Percentiles rank a stretch among this genome's conserved stretches.
These are phyloP conservation scores for Hemisphaericaspora xylofermentans DNA, from an alignment of 1,139 yeast genomes.

Conservation along the genomic window DNA sequence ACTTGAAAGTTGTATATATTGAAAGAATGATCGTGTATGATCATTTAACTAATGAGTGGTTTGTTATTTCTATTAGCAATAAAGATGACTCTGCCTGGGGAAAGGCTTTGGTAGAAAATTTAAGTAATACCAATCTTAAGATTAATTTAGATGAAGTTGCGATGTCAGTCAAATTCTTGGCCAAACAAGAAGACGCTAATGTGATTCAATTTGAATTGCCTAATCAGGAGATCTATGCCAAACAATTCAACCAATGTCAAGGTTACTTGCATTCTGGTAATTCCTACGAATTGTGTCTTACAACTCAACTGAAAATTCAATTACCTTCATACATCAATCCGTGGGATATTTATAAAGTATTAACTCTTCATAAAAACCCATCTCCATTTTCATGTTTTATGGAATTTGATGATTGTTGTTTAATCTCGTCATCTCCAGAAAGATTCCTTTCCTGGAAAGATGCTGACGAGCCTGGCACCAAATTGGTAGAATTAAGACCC, in stretches of 20 bases:
- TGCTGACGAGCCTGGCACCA: conserved; percentile 17
- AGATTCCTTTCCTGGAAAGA: conserved; percentile 81
- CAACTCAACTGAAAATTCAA: conserved; percentile 68
- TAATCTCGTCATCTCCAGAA: conserved; percentile 93
- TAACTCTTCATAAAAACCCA: conserved; percentile 70
- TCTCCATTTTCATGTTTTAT: conserved; percentile 89
- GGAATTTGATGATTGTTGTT: conserved; percentile 65
- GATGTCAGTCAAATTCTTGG: conserved; percentile 26
- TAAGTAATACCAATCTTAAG: conserved; percentile 11
- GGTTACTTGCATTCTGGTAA: conserved; percentile 74
- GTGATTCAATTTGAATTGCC: conserved; percentile 50
- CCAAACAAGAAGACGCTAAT: conserved; percentile 18
- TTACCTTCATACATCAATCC: conserved; percentile 49
- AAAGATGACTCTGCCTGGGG: conserved; percentile 39
- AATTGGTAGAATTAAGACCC: conserved; percentile 78
- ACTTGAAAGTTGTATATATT: conserved; percentile 70
- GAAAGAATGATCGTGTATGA: conserved; percentile 64
- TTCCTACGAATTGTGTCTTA: conserved; percentile 90
- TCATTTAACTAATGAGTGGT: conserved; percentile 48
- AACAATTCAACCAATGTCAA: conserved; percentile 66
- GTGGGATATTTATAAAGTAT: conserved; percentile 78
- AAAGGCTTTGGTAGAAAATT: conserved; percentile 15
- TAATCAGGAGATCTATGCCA: conserved; percentile 49
- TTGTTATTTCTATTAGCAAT: conserved; percentile 50
- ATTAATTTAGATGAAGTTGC: conserved; percentile 25